phyloP scores from a whole-genome alignment of 371 early-diverging fungal genomes.

The Lichtheimia hyalospora region DNA sequence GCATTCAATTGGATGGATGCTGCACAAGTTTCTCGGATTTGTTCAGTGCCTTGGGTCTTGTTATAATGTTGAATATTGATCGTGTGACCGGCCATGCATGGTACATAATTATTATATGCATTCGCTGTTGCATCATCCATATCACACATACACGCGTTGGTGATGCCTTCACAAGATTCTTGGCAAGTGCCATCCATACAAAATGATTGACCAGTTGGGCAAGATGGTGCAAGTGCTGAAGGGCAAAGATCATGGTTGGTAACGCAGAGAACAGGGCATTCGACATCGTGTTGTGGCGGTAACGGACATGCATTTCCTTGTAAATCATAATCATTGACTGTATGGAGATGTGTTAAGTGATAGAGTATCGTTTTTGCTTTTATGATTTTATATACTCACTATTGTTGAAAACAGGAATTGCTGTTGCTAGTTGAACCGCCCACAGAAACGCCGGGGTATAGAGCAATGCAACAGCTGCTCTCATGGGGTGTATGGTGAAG shows the following conservation, averaged over 20 bases:
- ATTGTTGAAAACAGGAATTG: conserved; percentile 20
- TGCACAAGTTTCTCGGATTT: conserved; percentile 49
- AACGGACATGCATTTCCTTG: conserved; percentile 54
- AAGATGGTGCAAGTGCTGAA: conserved; percentile 33
- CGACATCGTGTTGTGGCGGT: conserved; percentile 30
- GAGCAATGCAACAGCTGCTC: conserved; percentile 11
- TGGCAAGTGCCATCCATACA: conserved; percentile 62
- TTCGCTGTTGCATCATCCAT: conserved; percentile 16
- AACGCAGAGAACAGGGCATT: conserved; percentile 57
- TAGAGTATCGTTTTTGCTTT: too few relatives aligned
- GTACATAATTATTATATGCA: conserved; percentile 25
- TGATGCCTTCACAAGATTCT: conserved; percentile 38
- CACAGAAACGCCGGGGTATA: background rate
- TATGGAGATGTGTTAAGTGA: background rate
- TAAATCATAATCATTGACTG: conserved; percentile 55
- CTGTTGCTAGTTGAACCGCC: conserved; percentile 4
- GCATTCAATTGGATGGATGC: conserved; percentile 8
- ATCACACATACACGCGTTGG: conserved; percentile 45
- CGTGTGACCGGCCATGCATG: conserved; percentile 44
- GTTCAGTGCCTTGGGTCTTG: conserved; percentile 13
- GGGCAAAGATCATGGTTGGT: conserved; percentile 41
- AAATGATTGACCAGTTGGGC: conserved; percentile 44
- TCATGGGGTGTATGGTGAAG: conserved; percentile 5
- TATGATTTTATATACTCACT: background rate
- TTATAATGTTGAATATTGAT: background rate